Conservation (phyloP, 1,284 basidiomycete genomes). For the Sporisorium reilianum region DNA sequence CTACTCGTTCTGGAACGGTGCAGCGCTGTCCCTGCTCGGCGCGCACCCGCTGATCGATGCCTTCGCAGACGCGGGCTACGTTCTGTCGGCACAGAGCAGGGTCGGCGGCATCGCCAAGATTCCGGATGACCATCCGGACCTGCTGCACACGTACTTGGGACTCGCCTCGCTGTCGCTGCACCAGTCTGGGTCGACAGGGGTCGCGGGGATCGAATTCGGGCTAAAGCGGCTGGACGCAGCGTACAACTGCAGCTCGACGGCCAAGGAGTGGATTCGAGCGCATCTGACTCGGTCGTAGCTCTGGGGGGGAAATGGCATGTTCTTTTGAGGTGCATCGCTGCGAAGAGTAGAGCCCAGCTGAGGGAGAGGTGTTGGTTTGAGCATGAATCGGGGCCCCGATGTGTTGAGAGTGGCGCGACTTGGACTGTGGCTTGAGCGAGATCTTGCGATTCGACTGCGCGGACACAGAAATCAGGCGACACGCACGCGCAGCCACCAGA, state of each 20-base stretch:
- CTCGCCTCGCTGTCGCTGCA: constrained; percentile 61
- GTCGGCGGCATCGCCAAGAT: constrained; percentile 64
- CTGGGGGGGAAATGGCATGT: neutral
- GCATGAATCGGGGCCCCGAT: neutral
- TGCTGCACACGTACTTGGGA: constrained; percentile 65
- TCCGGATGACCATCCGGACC: constrained; percentile 59
- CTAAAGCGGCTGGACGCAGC: constrained; percentile 29
- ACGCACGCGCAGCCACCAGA: neutral
- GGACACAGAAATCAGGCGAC: neutral
- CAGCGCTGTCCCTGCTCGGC: constrained; percentile 43
- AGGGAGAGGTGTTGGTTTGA: neutral
- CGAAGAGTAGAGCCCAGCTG: too few species aligned
- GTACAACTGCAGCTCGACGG: constrained; percentile 21
- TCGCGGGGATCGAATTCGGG: constrained; percentile 15
- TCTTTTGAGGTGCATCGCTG: too few species aligned
- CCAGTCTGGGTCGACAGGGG: neutral
- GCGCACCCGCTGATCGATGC: constrained; percentile 51
- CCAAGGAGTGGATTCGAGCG: constrained; percentile 20
- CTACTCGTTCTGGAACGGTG: constrained; percentile 68
- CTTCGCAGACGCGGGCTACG: constrained; percentile 44
- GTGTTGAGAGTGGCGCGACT: constrained; percentile 12
- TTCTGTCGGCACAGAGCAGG: constrained; percentile 56
- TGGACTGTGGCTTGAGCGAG: neutral
- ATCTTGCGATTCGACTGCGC: neutral
- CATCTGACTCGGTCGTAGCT: constrained; percentile 15